Percentiles rank a stretch among this genome's conserved stretches.
These are phyloP conservation scores for Aspergillus neotritici DNA, from an alignment of 2,329 filamentous ascomycete species.

Conservation along the genomic window DNA sequence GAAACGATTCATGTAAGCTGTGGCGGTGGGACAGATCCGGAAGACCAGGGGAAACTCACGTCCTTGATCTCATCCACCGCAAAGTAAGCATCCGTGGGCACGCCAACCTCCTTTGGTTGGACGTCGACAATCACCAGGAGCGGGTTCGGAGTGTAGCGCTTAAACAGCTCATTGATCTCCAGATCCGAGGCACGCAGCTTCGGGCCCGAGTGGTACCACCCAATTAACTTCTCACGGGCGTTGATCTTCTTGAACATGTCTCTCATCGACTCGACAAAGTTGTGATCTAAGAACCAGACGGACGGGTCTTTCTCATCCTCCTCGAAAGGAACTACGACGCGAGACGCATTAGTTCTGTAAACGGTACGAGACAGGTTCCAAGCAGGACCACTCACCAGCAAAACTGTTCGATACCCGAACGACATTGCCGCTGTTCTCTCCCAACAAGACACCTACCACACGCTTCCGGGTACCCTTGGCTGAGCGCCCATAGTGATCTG, in stretches of 20 bases:
- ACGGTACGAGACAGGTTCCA: neutral
- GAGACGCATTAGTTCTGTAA: neutral
- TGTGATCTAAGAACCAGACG: constrained; percentile 99
- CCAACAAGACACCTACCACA: constrained; percentile 89
- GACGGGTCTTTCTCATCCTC: constrained; percentile 98
- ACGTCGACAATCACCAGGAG: constrained; percentile 97
- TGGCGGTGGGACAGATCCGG: neutral
- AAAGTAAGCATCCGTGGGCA: constrained; percentile 98
- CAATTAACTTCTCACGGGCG: constrained; percentile 95
- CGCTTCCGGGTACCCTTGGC: constrained; percentile 82
- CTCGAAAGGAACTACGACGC: constrained; percentile 77
- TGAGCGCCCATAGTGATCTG: constrained; percentile 96
- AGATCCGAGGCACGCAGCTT: constrained; percentile 95
- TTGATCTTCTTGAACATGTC: constrained; percentile 99
- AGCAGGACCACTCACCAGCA: constrained; percentile 60
- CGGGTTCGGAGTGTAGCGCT: constrained; percentile 95
- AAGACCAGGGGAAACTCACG: constrained; percentile 50
- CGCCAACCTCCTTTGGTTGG: constrained; percentile 94
- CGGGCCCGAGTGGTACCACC: constrained; percentile 98
- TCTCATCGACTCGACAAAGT: constrained; percentile 99
- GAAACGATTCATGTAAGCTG: neutral
- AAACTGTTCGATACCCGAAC: constrained; percentile 99
- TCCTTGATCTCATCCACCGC: constrained; percentile 99
- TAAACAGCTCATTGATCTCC: constrained; percentile 99
- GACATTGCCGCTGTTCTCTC: constrained; percentile 92